phyloP scores from a whole-genome alignment of 2,329 filamentous ascomycete species.

The Immersiporthe knoxdaviesiana region DNA sequence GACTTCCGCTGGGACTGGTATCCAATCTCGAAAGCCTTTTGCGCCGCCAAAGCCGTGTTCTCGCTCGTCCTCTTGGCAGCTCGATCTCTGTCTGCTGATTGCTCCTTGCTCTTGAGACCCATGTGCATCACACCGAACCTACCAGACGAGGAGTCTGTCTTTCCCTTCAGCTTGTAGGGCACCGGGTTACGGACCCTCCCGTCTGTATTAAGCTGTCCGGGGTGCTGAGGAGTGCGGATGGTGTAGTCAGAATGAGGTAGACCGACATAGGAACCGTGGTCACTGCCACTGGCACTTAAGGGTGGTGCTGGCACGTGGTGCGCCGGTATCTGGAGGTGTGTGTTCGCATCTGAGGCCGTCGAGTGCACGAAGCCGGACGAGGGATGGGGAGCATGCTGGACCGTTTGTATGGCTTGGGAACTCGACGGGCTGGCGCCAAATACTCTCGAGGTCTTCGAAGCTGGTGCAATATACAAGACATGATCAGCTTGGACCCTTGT shows the following conservation, averaged over 20 bases:
- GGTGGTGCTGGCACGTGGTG: constrained; percentile 18
- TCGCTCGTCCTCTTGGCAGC: constrained; percentile 66
- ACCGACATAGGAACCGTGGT: constrained; percentile 22
- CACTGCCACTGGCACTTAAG: constrained; percentile 12
- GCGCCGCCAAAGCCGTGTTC: constrained; percentile 61
- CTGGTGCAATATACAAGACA: constrained; percentile 13
- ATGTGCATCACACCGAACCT: constrained; percentile 69
- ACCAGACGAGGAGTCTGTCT: constrained; percentile 58
- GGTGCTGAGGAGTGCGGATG: constrained; percentile 31
- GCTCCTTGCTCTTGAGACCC: constrained; percentile 48
- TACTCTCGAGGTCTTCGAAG: constrained; percentile 24
- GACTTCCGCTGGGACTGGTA: constrained; percentile 41
- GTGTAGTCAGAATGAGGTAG: constrained; percentile 33
- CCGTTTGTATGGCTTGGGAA: constrained; percentile 17
- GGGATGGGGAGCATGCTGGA: constrained; percentile 19
- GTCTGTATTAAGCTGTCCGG: constrained; percentile 42
- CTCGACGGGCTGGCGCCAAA: constrained; percentile 16
- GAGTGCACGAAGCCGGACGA: constrained; percentile 13
- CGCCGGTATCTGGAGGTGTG: constrained; percentile 20
- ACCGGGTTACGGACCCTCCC: constrained; percentile 60
- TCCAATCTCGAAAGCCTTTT: constrained; percentile 56
- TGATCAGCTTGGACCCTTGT: constrained; percentile 18
- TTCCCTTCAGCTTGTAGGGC: constrained; percentile 65
- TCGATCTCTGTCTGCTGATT: constrained; percentile 53
- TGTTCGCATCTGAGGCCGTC: constrained; percentile 14